Evolutionary conservation across 2,329 filamentous ascomycete species (phyloP).

Genomic region (Domatiomyces catenatus): DNA sequence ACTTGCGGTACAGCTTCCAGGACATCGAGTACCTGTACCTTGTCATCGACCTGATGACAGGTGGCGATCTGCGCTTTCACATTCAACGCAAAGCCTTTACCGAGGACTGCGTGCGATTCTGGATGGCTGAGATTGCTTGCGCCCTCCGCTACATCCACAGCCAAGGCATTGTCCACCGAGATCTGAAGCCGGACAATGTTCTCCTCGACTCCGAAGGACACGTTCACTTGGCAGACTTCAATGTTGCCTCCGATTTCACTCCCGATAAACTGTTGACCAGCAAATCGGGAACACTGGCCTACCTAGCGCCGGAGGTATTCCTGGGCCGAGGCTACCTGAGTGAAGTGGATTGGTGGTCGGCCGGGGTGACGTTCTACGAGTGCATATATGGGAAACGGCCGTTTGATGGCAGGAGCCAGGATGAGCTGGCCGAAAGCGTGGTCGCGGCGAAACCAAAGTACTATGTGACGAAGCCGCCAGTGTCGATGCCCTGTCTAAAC

Average conservation of each 20-base stretch:
- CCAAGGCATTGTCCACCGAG: conserved; percentile 78
- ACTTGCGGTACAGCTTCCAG: conserved; percentile 96
- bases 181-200: conserved; percentile 86
- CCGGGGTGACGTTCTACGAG: conserved; percentile 96
- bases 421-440: conserved; percentile 64
- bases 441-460: conserved; percentile 69
- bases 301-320: conserved; percentile 91
- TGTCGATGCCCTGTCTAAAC: conserved; percentile 74
- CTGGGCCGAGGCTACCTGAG: conserved; percentile 74
- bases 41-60: conserved; percentile 95
- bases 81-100: conserved; percentile 97
- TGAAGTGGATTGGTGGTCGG: conserved; percentile 95
- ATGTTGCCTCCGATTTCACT: conserved; percentile 86
- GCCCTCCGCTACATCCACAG: conserved; percentile 74
- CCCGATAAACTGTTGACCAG: conserved; percentile 72
- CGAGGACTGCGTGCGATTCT: conserved; percentile 90
- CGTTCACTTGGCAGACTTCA: conserved; percentile 96
- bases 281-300: conserved; percentile 91
- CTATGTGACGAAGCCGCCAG: conserved; percentile 81
- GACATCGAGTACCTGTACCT: conserved; percentile 99
- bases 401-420: conserved; percentile 79
- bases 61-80: conserved; percentile 90
- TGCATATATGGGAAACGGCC: conserved; percentile 99
- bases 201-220: conserved; percentile 78
- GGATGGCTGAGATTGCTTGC: conserved; percentile 88